Evolutionary conservation across 1,284 basidiomycete species (phyloP), one percentile per base, ranked within the genome.

Genomic region (Boletus smithii): DNA sequence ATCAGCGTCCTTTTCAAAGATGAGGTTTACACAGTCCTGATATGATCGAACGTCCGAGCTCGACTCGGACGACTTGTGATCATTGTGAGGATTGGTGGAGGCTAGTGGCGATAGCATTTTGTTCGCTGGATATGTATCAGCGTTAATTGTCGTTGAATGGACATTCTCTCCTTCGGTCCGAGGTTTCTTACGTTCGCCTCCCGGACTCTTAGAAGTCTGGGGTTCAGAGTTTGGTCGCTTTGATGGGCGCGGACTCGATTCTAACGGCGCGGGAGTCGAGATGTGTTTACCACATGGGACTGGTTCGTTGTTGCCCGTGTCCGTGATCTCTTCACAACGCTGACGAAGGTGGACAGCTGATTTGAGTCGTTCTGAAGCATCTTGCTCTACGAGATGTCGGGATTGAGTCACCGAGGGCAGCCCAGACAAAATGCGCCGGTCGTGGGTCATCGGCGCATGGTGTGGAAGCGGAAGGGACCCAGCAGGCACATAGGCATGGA

Each of bases 1-100:
- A 41, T 68, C 65, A 7, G 66, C 68, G 13, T 73, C 73, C 29
- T 67, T 66, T 29, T 72, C 73, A 38, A 77, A 76, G 35, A 80
- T 64, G 29, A 67, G 61, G 23, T 63, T 58, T n/a, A 82, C 60
- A 50, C 77, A 78, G 33, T 74, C 73, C 40, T 71, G 64, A 32
- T 58, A 44, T 20, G 67, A 51, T 36, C 56, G 62, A 35, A 58
- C n/a, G 20, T 53, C 42, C 9, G 48, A 44, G 34, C 16, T 26
- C 4, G 44, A 9, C 17, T 30, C 18, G 9, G 46, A 39, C 11
- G 26, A 10, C n/a, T 47, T 42, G 39, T 9, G 31, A 27, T 53
- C 48, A 5, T 37, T 22, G 22, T 17, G 49, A 24, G 27, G 31
- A 32, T 46, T 34, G 7, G 30, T 14, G 16, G 42, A 35, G 5